phyloP scores from a whole-genome alignment of 2,329 filamentous ascomycete genomes.

The Claviceps arundinis region DNA sequence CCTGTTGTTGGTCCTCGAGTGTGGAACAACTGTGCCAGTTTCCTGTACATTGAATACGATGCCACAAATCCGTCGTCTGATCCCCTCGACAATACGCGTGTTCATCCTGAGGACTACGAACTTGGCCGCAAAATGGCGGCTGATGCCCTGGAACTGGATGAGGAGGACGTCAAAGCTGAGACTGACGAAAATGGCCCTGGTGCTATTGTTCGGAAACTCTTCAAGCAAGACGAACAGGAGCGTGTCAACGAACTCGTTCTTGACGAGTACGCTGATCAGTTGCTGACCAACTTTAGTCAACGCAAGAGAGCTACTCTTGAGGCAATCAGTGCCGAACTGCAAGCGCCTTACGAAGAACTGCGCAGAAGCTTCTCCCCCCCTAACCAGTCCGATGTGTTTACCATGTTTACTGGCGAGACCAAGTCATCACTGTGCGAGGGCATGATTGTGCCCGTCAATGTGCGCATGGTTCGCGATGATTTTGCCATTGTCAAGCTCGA shows the following conservation, averaged over 20 bases:
- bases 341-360: slow-evolving; percentile 87
- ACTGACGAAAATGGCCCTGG: slow-evolving; percentile 79
- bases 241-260: slow-evolving; percentile 92
- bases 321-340: slow-evolving; percentile 86
- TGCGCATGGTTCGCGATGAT: slow-evolving; percentile 79
- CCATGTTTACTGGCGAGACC: slow-evolving; percentile 93
- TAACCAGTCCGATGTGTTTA: slow-evolving; percentile 70
- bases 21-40: slow-evolving; percentile 95
- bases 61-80: slow-evolving; percentile 70
- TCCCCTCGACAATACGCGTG: slow-evolving; percentile 89
- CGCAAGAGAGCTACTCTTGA: slow-evolving; percentile 91
- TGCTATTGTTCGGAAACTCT: slow-evolving; percentile 87
- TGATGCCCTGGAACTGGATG: slow-evolving; percentile 88
- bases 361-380: slow-evolving; percentile 65
- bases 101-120: slow-evolving; percentile 97
- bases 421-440: slow-evolving; percentile 68
- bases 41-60: slow-evolving; percentile 82
- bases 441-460: slow-evolving; percentile 85
- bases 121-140: slow-evolving; percentile 97
- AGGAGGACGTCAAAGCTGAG: slow-evolving; percentile 94
- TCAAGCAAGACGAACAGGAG: slow-evolving; percentile 86
- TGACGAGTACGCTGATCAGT: slow-evolving; percentile 92
- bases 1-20: slow-evolving; percentile 79
- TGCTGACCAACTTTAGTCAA: slow-evolving; percentile 86
- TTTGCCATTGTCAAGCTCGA: slow-evolving; percentile 90